These are phyloP conservation scores for Pseudotsuga menziesii DNA, from an alignment of 75 land plant species.

Conservation along the genomic window DNA sequence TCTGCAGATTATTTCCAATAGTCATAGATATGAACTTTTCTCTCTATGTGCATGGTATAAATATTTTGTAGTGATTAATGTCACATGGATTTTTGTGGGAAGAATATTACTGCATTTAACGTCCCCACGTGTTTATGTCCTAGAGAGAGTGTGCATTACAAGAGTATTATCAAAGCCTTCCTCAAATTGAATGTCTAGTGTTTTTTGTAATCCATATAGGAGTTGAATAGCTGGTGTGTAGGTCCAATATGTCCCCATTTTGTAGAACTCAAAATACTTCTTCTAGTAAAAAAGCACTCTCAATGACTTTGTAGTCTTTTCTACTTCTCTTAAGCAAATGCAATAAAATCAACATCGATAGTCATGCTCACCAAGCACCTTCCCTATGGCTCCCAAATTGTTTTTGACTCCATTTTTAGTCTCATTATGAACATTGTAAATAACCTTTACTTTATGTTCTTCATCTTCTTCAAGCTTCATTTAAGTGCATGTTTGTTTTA, in stretches of 20 bases:
- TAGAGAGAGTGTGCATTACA: slow-evolving; percentile 66
- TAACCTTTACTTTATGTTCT: slow-evolving; percentile 73
- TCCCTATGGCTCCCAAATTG: slow-evolving; percentile 59
- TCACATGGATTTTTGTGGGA: slow-evolving; percentile 3
- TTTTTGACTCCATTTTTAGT: slow-evolving; percentile 96
- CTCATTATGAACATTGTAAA: slow-evolving; percentile 93
- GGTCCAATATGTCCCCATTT: slow-evolving; percentile 84
- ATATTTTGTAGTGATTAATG: not conserved
- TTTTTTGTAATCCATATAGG: slow-evolving; percentile 76
- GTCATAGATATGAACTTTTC: no score
- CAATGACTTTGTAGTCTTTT: slow-evolving; percentile 72
- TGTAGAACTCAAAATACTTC: slow-evolving; percentile 82
- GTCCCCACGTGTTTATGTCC: slow-evolving; percentile 81
- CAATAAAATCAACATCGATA: no score
- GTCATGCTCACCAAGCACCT: slow-evolving; percentile 51
- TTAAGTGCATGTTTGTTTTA: no score
- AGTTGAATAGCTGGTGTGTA: slow-evolving; percentile 94
- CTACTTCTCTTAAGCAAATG: slow-evolving; percentile 34
- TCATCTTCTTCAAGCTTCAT: slow-evolving; percentile 66
- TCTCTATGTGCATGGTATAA: no score
- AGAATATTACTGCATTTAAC: slow-evolving; percentile 64
- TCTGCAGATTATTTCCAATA: no score
- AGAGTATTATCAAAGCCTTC: slow-evolving; percentile 92
- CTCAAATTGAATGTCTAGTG: slow-evolving; percentile 79
- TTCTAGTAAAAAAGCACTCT: slow-evolving; percentile 92